These are phyloP conservation scores for Hypoxylon sp. DNA, from an alignment of 2,329 filamentous ascomycete genomes.

Conservation along the genomic window DNA sequence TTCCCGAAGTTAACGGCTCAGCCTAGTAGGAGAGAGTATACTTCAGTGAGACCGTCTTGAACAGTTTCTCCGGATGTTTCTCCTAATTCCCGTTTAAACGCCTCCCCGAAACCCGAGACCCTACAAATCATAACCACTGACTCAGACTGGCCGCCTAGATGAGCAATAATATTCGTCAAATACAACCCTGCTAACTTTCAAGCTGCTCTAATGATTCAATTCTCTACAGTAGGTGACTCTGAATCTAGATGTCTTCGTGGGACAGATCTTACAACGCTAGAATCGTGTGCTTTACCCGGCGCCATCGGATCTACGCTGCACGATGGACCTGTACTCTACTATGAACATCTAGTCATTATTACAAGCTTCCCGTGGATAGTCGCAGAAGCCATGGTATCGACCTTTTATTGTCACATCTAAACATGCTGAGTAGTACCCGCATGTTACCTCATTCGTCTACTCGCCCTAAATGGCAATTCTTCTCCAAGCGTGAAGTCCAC, in stretches of 20 bases:
- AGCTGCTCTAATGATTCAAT: background rate
- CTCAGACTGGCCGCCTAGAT: background rate
- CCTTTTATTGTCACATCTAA: background rate
- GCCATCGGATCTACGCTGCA: background rate
- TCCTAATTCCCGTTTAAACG: conserved; percentile 34
- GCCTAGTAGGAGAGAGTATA: background rate
- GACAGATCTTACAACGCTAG: conserved; percentile 12
- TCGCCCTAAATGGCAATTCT: conserved; percentile 1
- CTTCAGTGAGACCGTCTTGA: conserved; percentile 3
- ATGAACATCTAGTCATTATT: conserved; percentile 2
- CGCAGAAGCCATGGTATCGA: background rate
- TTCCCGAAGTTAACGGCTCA: background rate
- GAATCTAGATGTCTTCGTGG: conserved; percentile 6
- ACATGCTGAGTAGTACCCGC: background rate
- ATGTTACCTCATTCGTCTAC: conserved; percentile 19
- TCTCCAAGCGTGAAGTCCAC: conserved; percentile 11
- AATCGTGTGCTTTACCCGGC: background rate
- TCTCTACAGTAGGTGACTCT: background rate
- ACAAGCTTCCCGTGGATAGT: background rate
- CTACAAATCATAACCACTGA: background rate
- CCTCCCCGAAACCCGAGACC: background rate
- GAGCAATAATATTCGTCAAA: background rate
- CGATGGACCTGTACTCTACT: conserved; percentile 8
- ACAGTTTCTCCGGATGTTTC: conserved; percentile 17
- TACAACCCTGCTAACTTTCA: background rate